Evolutionary conservation across 225 moss, liverwort and hornwort genomes (phyloP), one percentile per base, ranked within the genome.

Genomic region (Pleurozium schreberi): DNA sequence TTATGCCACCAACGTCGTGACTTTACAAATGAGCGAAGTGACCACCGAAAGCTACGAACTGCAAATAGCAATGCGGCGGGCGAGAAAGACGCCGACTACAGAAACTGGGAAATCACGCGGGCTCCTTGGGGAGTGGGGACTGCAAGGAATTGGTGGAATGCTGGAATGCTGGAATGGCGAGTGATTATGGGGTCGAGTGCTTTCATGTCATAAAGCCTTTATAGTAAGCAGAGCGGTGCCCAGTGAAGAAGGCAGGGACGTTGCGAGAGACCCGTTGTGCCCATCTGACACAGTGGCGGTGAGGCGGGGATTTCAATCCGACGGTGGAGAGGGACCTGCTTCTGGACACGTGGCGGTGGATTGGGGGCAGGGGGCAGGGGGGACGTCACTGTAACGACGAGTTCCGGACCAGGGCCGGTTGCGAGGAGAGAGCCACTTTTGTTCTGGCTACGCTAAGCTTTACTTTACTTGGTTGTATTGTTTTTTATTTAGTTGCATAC

Each of bases 231-330:
- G 63, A 49, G 19, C n/a, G 85, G 85, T 40, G 64, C 62, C 86
- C 70, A 55, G 58, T 27, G 55, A 13, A 42, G 36, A 5, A 33
- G 67, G 42, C 26, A 83, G 85, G 90, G 75, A 83, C 89, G 89
- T 89, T 93, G 89, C 89, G 88, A 91, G 83, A 93, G 89, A 93
- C 93, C 93, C 93, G 93, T 93, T 93, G 93, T 67, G 83, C 70
- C 53, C 50, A 5, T 5, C 89, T 81, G 89, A 84, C 92, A 69
- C 26, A 5, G 36, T 92, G 92, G 92, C 92, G 90, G 92, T 89
- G 87, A 12, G 21, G 57, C 30, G 6, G 53, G 12, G 73, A 5
- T 10, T 25, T 18, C 81, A 87, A 87, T 90, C 92, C 79, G n/a
- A 90, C 90, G 90, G 92, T 75, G 58, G 15, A 2, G 66, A 43